Percentiles rank a stretch among this genome's conserved stretches.
phyloP scores from a whole-genome alignment of 306 rosid species.

The Elaeagnus macrophylla region DNA sequence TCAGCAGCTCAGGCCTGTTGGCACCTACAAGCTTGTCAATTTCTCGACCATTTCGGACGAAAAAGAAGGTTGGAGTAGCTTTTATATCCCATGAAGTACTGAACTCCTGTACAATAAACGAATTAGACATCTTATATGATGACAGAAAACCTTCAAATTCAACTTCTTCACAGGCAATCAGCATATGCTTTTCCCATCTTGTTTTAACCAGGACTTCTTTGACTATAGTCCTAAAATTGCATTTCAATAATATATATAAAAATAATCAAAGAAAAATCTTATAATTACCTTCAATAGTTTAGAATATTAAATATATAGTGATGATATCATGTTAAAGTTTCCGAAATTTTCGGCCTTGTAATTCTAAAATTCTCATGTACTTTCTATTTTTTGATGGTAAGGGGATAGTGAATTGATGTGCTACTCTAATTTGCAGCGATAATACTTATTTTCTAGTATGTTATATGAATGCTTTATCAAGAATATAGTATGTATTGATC shows the following conservation, averaged over 20 bases:
- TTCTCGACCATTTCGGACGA: conserved; percentile 73
- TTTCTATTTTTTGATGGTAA: too few species aligned
- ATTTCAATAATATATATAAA: too few species aligned
- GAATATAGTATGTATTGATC: neutral
- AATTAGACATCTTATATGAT: neutral
- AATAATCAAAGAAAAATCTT: too few species aligned
- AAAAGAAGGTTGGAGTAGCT: conserved; percentile 97
- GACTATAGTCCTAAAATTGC: too few species aligned
- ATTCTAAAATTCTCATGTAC: too few species aligned
- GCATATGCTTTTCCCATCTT: neutral
- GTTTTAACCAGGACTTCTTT: too few species aligned
- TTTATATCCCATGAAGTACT: conserved; percentile 94
- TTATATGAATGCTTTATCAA: neutral
- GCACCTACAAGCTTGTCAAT: conserved; percentile 97
- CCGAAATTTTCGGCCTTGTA: too few species aligned
- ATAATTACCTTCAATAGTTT: too few species aligned
- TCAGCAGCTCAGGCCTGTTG: conserved; percentile 81
- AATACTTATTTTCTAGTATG: neutral
- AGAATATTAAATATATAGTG: too few species aligned
- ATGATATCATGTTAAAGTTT: too few species aligned
- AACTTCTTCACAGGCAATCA: neutral
- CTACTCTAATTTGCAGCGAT: neutral
- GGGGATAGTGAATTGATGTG: too few species aligned
- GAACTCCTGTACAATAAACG: conserved; percentile 58
- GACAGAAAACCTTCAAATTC: neutral